Evolutionary conservation across 345 rosid species (phyloP).

Genomic region (Arabis hirsuta): DNA sequence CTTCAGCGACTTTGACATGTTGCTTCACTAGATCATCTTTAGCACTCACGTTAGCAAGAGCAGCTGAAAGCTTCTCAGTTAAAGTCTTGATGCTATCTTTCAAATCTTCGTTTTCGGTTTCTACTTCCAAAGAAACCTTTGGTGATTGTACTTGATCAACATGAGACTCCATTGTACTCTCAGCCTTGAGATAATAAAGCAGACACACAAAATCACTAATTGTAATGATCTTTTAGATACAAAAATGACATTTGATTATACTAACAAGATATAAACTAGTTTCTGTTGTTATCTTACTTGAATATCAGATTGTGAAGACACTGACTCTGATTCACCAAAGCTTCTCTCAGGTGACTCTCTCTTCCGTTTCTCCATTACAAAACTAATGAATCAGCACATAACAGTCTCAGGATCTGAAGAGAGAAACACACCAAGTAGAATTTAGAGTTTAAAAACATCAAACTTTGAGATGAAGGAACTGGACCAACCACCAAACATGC

Average conservation of each 20-base stretch:
- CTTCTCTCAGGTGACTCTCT: conserved; percentile 75
- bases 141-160: conserved; percentile 54
- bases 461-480: conserved; percentile 39
- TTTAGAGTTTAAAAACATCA: background rate
- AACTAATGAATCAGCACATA: conserved; percentile 42
- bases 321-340: conserved; percentile 72
- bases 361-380: conserved; percentile 82
- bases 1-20: conserved; percentile 94
- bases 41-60: conserved; percentile 76
- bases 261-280: background rate
- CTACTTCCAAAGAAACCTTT: conserved; percentile 55
- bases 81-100: conserved; percentile 54
- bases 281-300: conserved; percentile 54
- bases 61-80: conserved; percentile 81
- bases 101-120: conserved; percentile 51
- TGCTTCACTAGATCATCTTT: conserved; percentile 92
- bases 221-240: background rate
- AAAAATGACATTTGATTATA: background rate
- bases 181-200: conserved; percentile 44
- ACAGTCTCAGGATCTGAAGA: conserved; percentile 49
- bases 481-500: conserved; percentile 39
- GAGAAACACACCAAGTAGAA: conserved; percentile 8
- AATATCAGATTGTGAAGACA: conserved; percentile 71
- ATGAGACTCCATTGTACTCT: conserved; percentile 60
- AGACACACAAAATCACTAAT: background rate